Base-by-base conservation (phyloP, 2,329 filamentous ascomycete species). In the Sporothrix mexicana region DNA sequence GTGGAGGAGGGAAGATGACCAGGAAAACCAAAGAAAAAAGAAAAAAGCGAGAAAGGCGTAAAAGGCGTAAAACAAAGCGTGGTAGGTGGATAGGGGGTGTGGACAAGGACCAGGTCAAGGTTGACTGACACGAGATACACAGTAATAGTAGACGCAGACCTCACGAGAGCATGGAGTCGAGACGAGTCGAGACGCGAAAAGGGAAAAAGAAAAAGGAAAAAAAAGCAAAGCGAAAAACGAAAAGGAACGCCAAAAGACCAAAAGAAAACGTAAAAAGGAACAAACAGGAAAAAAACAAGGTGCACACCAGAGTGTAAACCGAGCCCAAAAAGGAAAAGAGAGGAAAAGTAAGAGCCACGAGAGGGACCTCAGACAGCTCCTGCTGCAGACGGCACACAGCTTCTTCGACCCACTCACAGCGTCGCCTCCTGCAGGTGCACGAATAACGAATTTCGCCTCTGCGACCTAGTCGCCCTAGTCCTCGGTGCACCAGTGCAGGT, bases 251-350 rank as follows among this genome's bases (percentile, higher is more conserved):
- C 4, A 51, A 10, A 66, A 71, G 17, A 49, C 13, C 4, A 17
- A 25, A 53, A 47, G 9, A 13, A 36, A 61, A 45, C 51, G 49
- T 23, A 66, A 71, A 59, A 41, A 7, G 47, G 41, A 20, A 61
- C 43, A 72, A n/a, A n/a, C n/a, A 47, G 9, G 20, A 36, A 61
- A 45, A 36, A 72, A 49, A 72, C 70, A 66, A 67, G 41, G 47
- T 53, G 17, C 25, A 20, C 36, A 41, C 23, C 57, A 57, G 36
- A 51, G 47, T 13, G 25, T 53, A 55, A 59, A 69, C 30, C 67
- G 67, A 69, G 70, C 45, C 61, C 49, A 71, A 53, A 43, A 59
- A 66, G 59, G 36, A 57, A 55, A 51, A 36, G 30, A 36, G 30
- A 36, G 30, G 30, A 36, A 41, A 41, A 9, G 36, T 59, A 15